Conservation (phyloP, 305 asterid genomes). For the Solanum hybrid region DNA sequence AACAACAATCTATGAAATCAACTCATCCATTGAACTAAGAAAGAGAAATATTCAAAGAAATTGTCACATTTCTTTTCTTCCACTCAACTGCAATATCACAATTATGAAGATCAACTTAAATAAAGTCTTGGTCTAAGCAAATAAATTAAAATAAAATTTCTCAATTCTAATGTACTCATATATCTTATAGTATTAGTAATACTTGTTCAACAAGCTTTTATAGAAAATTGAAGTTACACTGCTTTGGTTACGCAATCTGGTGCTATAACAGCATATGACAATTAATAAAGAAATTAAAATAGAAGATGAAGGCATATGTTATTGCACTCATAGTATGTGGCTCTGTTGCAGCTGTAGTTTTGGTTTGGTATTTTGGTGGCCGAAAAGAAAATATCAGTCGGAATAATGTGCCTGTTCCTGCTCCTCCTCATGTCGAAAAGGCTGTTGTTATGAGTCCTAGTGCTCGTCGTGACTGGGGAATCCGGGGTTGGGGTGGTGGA, state of each 20-base stretch:
- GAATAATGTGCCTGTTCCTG: too few species aligned
- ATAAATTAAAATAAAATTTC: not conserved
- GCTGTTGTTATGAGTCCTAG: not conserved
- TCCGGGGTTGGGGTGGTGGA: not conserved
- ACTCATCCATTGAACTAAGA: not conserved
- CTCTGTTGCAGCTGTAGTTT: not conserved
- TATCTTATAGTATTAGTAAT: too few species aligned
- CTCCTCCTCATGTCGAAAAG: not conserved
- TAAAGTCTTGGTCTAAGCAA: not conserved
- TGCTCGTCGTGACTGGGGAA: not conserved
- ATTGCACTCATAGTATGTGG: slow-evolving; percentile 2
- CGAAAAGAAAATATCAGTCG: not conserved
- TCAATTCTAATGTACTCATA: too few species aligned
- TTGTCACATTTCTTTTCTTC: not conserved
- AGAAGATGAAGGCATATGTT: not conserved
- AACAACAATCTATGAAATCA: not conserved
- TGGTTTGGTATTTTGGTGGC: not conserved
- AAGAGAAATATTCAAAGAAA: not conserved
- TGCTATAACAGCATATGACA: not conserved
- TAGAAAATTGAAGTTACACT: not conserved
- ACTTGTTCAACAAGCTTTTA: not conserved
- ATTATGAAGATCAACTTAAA: not conserved
- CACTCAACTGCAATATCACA: not conserved
- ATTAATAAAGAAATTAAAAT: too few species aligned
- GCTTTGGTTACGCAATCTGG: not conserved